phyloP scores from a whole-genome alignment of 192 early-diverging fungal genomes.

The Geranomyces variabilis region DNA sequence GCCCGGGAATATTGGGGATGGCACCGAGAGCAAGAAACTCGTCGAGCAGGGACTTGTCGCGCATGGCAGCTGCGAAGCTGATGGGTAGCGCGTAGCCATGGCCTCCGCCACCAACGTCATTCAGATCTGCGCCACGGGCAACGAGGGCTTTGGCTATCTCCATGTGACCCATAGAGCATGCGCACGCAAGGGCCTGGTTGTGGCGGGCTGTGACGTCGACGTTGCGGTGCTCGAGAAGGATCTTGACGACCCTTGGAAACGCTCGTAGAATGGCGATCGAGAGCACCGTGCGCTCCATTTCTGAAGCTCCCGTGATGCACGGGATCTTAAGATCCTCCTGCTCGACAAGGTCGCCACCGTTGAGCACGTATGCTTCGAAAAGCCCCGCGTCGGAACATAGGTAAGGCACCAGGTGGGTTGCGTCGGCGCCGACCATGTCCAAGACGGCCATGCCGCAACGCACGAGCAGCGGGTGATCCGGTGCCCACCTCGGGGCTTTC shows the following conservation, averaged over 20 bases:
- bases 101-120: neutral
- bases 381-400: neutral
- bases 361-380: constrained; percentile 4
- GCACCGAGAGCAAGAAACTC: constrained; percentile 6
- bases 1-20: neutral
- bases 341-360: neutral
- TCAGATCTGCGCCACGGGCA: constrained; percentile 8
- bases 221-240: constrained; percentile 2
- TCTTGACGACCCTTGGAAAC: neutral
- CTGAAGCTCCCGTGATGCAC: neutral
- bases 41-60: neutral
- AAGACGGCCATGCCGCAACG: neutral
- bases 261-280: neutral
- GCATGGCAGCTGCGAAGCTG: constrained; percentile 7
- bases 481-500: neutral
- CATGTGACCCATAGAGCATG: constrained; percentile 11
- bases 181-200: neutral
- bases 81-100: constrained; percentile 1
- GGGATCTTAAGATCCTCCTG: neutral
- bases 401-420: neutral
- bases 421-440: constrained; percentile 7
- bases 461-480: neutral
- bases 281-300: neutral
- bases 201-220: constrained; percentile 6
- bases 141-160: constrained; percentile 2